Base-by-base conservation (phyloP, 2,329 filamentous ascomycete genomes). In the Colletotrichum sp. region DNA sequence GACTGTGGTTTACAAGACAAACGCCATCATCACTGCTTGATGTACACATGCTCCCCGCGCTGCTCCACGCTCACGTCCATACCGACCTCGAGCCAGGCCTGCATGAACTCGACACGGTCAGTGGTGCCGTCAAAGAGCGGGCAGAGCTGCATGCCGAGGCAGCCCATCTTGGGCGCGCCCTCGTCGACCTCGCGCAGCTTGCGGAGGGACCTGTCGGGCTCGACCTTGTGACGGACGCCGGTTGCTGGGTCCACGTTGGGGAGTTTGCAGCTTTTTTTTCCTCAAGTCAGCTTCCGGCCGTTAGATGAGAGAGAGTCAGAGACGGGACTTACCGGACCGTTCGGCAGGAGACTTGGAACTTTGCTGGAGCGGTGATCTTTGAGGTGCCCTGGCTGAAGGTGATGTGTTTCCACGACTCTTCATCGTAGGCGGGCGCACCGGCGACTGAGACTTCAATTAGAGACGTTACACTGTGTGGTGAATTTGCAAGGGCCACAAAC, bases 331-430 rank as follows among this genome's bases (percentile, higher is more conserved):
- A 89, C 88, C 93, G 89, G 1, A 92, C 91, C 1, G 93, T 94
- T 34, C 93, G 90, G 79, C 92, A 93, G 0, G 92, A 90, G 22
- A 92, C 88, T 76, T 90, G 87, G 77, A 92, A 91, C 8, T 81
- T 79, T 15, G 82, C 81, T 57, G 83, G 81, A 52, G 84, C 83
- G 59, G 83, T 85, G 76, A 92, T 87, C 72, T 89, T 90, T 16
- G 87, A 86, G 3, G 84, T 84, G 8, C 86, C 86, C 9, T 85
- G 84, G 49, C 87, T 89, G 79, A 94, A 88, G 27, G 86, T 85
- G 49, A 95, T 88, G 32, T 85, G 87, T 77, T 91, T 92, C 94
- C 94, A 96, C 11, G 86, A 87, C 69, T 96, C 94, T 82, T 96
- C 94, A 22, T 91, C 90, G 80, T 94, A 95, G 6, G 92, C 87